Evolutionary conservation across 2,329 filamentous ascomycete genomes (phyloP), one percentile per base, ranked within the genome.

Genomic region (Exophiala calicioides): DNA sequence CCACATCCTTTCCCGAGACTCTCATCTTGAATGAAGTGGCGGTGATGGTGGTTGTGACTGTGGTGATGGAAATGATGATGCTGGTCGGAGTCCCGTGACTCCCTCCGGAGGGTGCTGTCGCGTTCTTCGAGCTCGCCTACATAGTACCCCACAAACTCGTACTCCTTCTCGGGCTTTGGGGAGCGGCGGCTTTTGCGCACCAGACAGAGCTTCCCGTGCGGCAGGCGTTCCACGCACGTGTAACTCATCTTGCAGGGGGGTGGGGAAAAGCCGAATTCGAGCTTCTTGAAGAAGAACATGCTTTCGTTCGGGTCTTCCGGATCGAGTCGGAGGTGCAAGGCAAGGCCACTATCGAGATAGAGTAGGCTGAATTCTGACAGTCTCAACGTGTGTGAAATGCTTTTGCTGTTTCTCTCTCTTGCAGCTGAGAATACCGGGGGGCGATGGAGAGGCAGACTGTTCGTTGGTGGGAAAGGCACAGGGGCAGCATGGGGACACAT

Each of bases 141-240:
- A 23, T n/a, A 33, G 24, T 32, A 16, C 21, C 34, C 20, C 29
- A 43, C n/a, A 13, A 15, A 29, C 26, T 27, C 21, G 16, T 29
- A 18, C 16, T 16, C 18, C 8, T 18, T 18, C 39, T 43, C 18
- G 19, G 18, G 6, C 9, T 12, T 43, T n/a, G 29, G 12, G 10
- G 29, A 18, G 12, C 13, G 10, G 15, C 20, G 12, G 10, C 30
- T 32, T 23, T 43, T 34, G 29, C 39, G 39, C 27, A 43, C 39
- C 12, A 43, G 20, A 24, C 20, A 34, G 5, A 43, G 29, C n/a
- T 33, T 43, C 8, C 29, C 39, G 3, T 13, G 24, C 24, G 35
- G n/a, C 5, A 38, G 35, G 4, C 35, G 35, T 12, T 38, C 20
- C 12, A 38, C 20, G 16, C 26, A 38, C n/a, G 35, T 38, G 35